These are phyloP conservation scores for Fusarium miscanthi DNA, from an alignment of 2,329 filamentous ascomycete genomes.

Conservation along the genomic window DNA sequence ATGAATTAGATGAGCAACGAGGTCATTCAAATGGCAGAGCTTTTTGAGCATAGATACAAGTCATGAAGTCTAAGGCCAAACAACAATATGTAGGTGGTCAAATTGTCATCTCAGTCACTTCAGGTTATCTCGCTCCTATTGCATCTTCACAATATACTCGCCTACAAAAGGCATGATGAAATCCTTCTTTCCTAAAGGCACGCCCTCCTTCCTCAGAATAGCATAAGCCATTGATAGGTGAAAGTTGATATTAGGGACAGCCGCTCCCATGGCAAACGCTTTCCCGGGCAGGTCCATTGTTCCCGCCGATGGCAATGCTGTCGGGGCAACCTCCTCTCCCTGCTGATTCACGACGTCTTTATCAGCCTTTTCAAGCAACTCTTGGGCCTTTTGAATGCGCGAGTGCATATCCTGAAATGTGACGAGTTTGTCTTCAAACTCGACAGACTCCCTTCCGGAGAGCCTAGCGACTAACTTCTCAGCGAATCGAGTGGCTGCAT, in stretches of 20 bases:
- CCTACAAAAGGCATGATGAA: constrained; percentile 52
- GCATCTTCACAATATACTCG: constrained; percentile 32
- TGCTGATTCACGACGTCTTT: constrained; percentile 45
- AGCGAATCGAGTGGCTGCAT: constrained; percentile 43
- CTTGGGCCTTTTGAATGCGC: constrained; percentile 44
- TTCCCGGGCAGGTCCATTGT: constrained; percentile 39
- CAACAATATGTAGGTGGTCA: not conserved
- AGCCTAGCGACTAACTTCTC: constrained; percentile 46
- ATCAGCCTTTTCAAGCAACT: constrained; percentile 46
- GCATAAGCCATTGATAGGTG: constrained; percentile 68
- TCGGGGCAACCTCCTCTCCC: constrained; percentile 42
- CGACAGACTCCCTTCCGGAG: constrained; percentile 41
- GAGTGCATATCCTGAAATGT: constrained; percentile 48
- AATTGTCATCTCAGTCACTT: not conserved
- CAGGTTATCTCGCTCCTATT: not conserved
- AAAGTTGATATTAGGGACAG: constrained; percentile 70
- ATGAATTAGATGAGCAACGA: not conserved
- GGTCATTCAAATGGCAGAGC: not conserved
- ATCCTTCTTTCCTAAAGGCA: constrained; percentile 68
- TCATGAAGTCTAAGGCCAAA: not conserved
- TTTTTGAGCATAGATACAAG: not conserved
- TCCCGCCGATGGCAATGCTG: constrained; percentile 33
- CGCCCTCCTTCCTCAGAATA: constrained; percentile 67
- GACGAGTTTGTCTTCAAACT: constrained; percentile 43
- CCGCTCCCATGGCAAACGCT: constrained; percentile 58